Evolutionary conservation across 805 yeast species (phyloP).

Genomic region (Candida arabinofermentans): DNA sequence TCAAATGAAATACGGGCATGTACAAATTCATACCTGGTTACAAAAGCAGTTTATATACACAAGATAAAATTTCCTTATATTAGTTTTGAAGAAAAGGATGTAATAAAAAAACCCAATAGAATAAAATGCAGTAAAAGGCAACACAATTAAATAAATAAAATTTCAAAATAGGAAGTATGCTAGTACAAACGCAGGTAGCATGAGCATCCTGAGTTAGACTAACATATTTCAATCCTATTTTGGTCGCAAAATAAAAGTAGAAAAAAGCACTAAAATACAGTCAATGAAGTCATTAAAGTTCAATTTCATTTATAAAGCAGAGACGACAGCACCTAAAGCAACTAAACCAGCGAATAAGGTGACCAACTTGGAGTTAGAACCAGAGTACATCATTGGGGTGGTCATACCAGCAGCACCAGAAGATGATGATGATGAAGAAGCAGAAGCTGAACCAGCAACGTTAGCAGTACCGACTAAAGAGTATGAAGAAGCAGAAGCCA

Average conservation of each 20-base stretch:
- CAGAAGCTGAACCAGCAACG: constrained; percentile 11
- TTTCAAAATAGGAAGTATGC: not conserved
- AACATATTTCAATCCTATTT: no score
- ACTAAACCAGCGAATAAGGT: constrained; percentile 27
- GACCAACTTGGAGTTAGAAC: constrained; percentile 28
- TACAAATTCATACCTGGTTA: no score
- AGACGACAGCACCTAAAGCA: constrained; percentile 25
- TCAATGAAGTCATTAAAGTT: not conserved
- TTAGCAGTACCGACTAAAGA: constrained; percentile 19
- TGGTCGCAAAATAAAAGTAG: not conserved
- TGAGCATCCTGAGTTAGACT: no score
- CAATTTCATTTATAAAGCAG: constrained; percentile 20
- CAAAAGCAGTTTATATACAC: no score
- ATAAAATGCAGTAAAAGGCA: not conserved
- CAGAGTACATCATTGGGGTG: constrained; percentile 24
- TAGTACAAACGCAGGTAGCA: not conserved
- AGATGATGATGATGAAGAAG: constrained; percentile 17
- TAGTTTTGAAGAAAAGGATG: not conserved
- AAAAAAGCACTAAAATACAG: constrained; percentile 1
- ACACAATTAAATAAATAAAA: not conserved
- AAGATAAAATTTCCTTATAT: not conserved
- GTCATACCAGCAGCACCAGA: constrained; percentile 22
- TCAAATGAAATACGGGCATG: no score
- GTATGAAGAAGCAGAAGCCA: constrained; percentile 21
- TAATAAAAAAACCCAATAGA: not conserved